Percentiles rank a stretch among this genome's conserved stretches.
These are phyloP conservation scores for Solanum dulcamara DNA, from an alignment of 257 asterid species.

Conservation along the genomic window DNA sequence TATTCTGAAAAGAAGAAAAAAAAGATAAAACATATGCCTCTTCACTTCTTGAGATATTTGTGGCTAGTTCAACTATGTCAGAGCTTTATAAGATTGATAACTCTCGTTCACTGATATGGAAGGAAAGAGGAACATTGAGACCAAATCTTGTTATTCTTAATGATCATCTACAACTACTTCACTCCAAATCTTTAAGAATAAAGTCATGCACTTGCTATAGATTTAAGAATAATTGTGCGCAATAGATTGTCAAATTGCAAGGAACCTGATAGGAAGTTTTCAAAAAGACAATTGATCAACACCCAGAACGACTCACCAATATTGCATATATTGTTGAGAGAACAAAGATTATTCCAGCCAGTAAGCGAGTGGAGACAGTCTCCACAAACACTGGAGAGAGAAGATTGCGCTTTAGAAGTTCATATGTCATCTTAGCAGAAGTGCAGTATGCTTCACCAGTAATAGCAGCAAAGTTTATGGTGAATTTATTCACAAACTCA, in stretches of 20 bases:
- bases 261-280: background rate
- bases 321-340: slow-evolving; percentile 77
- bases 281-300: background rate
- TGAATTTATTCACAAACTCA: slow-evolving; percentile 88
- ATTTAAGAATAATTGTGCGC: background rate
- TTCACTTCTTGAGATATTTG: background rate
- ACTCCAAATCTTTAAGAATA: background rate
- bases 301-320: slow-evolving; percentile 36
- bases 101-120: background rate
- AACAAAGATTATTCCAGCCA: slow-evolving; percentile 73
- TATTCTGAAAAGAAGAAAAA: background rate
- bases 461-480: slow-evolving; percentile 81
- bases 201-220: background rate
- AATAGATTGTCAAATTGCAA: background rate
- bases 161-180: background rate
- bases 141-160: background rate
- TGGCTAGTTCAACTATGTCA: background rate
- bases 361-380: slow-evolving; percentile 78
- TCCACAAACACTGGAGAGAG: slow-evolving; percentile 84
- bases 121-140: background rate
- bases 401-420: slow-evolving; percentile 90
- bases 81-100: background rate
- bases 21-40: background rate
- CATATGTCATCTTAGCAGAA: slow-evolving; percentile 82
- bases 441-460: slow-evolving; percentile 95